phyloP scores from a whole-genome alignment of 208 protist genomes.

The Trypanosoma caninum region DNA sequence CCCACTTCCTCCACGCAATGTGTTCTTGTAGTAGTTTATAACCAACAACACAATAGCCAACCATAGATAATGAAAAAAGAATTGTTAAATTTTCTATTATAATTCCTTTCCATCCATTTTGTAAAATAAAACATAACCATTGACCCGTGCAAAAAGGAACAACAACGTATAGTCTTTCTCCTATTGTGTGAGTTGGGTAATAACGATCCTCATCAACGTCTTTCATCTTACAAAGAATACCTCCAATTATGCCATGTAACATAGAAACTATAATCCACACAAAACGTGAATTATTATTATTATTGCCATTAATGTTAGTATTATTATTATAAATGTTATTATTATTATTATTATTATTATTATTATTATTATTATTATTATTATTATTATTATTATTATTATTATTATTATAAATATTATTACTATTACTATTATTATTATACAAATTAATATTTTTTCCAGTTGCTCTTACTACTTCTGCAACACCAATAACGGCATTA shows the following conservation, averaged over 20 bases:
- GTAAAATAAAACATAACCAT: constrained; percentile 79
- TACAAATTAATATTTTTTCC: too few relatives aligned
- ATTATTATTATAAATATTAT: too few relatives aligned
- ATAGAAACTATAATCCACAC: constrained; percentile 79
- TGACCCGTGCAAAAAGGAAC: constrained; percentile 83
- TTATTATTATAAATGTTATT: too few relatives aligned
- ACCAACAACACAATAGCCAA: constrained; percentile 78
- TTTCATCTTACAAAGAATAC: constrained; percentile 79
- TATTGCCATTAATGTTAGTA: too few relatives aligned
- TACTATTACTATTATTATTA: too few relatives aligned
- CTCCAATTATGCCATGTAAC: constrained; percentile 65
- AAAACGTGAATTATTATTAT: neutral
- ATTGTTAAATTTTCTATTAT: constrained; percentile 74
- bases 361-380: too few relatives aligned
- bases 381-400: too few relatives aligned
- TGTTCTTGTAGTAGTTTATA: constrained; percentile 67
- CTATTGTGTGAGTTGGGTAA: constrained; percentile 40
- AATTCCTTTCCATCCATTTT: constrained; percentile 77
- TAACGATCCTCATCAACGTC: constrained; percentile 67
- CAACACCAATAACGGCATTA: too few relatives aligned
- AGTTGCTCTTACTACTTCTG: too few relatives aligned
- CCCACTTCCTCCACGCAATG: constrained; percentile 24
- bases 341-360: too few relatives aligned
- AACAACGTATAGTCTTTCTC: constrained; percentile 76
- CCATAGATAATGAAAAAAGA: constrained; percentile 64